These are phyloP conservation scores for Cucurbita argyrosperma DNA, from an alignment of 306 rosid species.

Conservation along the genomic window DNA sequence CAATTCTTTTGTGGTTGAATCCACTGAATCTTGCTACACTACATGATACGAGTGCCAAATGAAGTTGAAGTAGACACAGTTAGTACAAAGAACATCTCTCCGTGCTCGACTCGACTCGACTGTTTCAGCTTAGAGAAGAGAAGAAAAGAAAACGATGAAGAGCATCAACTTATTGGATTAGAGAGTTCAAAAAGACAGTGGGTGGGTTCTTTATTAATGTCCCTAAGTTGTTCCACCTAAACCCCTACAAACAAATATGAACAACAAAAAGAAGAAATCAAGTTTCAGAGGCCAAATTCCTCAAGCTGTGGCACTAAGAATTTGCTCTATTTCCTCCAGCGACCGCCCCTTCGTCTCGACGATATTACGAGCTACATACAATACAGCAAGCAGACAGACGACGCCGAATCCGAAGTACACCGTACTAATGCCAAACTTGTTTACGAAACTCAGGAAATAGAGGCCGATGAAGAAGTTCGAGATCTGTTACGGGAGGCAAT, in stretches of 20 bases:
- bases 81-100: too few species aligned
- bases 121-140: too few species aligned
- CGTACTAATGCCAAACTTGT: conserved; percentile 72
- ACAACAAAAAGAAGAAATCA: background rate
- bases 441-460: conserved; percentile 87
- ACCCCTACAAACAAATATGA: background rate
- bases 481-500: conserved; percentile 34
- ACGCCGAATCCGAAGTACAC: conserved; percentile 74
- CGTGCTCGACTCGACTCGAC: too few species aligned
- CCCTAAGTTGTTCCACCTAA: background rate
- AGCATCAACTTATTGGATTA: background rate
- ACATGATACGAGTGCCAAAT: too few species aligned
- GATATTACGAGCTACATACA: conserved; percentile 68
- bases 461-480: conserved; percentile 86
- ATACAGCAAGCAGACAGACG: conserved; percentile 70
- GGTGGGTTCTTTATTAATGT: background rate
- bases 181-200: background rate
- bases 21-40: too few species aligned
- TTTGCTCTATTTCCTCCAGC: conserved; percentile 83
- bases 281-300: background rate
- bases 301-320: conserved; percentile 47
- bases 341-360: conserved; percentile 97
- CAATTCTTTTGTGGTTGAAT: too few species aligned
- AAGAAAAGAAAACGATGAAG: too few species aligned
- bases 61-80: too few species aligned